Evolutionary conservation across 2,329 filamentous ascomycete species (phyloP).

Genomic region (Beauveria bassiana): DNA sequence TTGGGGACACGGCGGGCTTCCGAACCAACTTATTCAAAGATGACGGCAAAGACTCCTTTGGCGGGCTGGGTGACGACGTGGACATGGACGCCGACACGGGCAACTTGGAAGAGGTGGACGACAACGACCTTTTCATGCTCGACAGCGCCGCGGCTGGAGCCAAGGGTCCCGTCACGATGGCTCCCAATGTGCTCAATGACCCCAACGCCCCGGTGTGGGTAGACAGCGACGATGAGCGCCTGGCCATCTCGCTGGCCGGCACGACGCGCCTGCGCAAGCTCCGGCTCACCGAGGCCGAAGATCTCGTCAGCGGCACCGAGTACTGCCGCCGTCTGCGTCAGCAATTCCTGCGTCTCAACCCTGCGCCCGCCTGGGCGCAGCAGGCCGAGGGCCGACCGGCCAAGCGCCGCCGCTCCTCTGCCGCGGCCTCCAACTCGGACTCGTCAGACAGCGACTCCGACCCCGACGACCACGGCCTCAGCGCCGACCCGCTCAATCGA

Average conservation of each 20-base stretch:
- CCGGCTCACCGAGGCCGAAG: slow-evolving; percentile 71
- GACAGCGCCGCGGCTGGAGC: slow-evolving; percentile 53
- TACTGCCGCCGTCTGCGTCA: slow-evolving; percentile 73
- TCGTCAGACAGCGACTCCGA: slow-evolving; percentile 39
- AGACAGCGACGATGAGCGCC: slow-evolving; percentile 89
- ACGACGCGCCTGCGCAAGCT: slow-evolving; percentile 75
- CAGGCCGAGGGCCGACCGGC: slow-evolving; percentile 41
- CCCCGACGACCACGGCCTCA: slow-evolving; percentile 46
- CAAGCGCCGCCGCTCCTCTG: slow-evolving; percentile 47
- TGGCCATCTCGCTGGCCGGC: slow-evolving; percentile 73
- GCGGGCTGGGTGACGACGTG: slow-evolving; percentile 29
- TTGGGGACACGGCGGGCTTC: slow-evolving; percentile 82
- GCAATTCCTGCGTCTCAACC: slow-evolving; percentile 60
- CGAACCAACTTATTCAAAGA: slow-evolving; percentile 59
- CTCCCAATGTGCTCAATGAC: slow-evolving; percentile 15
- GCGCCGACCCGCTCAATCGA: slow-evolving; percentile 68
- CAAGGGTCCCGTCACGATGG: slow-evolving; percentile 21
- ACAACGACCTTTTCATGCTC: slow-evolving; percentile 79
- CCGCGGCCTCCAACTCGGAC: slow-evolving; percentile 20
- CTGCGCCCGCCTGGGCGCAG: slow-evolving; percentile 52
- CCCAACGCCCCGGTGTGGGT: slow-evolving; percentile 64
- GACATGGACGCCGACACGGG: slow-evolving; percentile 37
- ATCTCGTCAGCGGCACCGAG: slow-evolving; percentile 77
- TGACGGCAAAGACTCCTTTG: slow-evolving; percentile 21
- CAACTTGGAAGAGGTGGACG: slow-evolving; percentile 57